Evolutionary conservation across 2,329 filamentous ascomycete genomes (phyloP).

Genomic region (Tolypocladium inflatum): DNA sequence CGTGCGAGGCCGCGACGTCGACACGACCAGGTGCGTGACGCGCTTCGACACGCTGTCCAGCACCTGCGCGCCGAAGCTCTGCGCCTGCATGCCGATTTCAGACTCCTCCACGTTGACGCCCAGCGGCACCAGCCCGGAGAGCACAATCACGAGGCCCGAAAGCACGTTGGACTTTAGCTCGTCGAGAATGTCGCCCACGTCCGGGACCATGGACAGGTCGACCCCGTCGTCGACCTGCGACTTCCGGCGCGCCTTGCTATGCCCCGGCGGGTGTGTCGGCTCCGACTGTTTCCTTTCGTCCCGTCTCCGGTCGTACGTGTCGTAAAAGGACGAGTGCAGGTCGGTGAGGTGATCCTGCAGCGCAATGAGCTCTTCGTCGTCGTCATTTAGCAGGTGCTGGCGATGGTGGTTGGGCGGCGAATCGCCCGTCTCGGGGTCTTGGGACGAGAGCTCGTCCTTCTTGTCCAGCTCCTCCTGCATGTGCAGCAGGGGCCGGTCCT

Average conservation of each 20-base stretch:
- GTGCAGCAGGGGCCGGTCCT: conserved; percentile 79
- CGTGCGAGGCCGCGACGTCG: conserved; percentile 63
- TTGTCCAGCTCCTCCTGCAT: conserved; percentile 88
- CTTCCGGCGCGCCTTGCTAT: conserved; percentile 19
- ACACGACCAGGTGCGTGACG: conserved; percentile 68
- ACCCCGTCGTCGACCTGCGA: conserved; percentile 29
- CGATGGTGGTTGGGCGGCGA: conserved; percentile 29
- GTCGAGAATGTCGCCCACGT: conserved; percentile 79
- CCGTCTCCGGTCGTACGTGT: conserved; percentile 60
- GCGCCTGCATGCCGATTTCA: conserved; percentile 80
- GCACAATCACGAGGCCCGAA: conserved; percentile 66
- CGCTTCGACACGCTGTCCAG: conserved; percentile 47
- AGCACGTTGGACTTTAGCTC: conserved; percentile 71
- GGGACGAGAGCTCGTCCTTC: conserved; percentile 42
- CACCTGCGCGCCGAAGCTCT: conserved; percentile 69
- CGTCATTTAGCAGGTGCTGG: conserved; percentile 77
- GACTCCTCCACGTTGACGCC: conserved; percentile 70
- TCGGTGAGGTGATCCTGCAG: conserved; percentile 67
- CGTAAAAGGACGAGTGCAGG: conserved; percentile 74
- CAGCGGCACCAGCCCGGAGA: conserved; percentile 83
- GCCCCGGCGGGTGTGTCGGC: conserved; percentile 23
- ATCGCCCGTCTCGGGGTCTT: conserved; percentile 14
- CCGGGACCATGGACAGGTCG: conserved; percentile 54
- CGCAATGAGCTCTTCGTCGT: conserved; percentile 72
- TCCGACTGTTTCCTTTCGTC: conserved; percentile 22